Conservation (phyloP, 306 rosid genomes). For the Vicia faba region DNA sequence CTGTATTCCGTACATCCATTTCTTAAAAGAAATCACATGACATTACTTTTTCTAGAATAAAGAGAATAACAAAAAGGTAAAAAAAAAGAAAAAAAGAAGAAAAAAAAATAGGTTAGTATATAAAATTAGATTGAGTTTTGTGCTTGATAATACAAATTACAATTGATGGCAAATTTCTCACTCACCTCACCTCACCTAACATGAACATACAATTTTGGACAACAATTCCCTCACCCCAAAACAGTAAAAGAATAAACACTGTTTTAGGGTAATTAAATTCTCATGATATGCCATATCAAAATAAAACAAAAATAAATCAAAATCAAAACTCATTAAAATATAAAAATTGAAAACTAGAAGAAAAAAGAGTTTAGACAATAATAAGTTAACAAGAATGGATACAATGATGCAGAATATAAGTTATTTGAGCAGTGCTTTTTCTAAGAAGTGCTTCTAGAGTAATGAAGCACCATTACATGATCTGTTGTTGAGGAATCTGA, state of each 20-base stretch:
- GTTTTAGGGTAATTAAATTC: slow-evolving; percentile 38
- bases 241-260: slow-evolving; percentile 39
- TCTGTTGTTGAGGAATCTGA: slow-evolving; percentile 70
- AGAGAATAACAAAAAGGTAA: slow-evolving; percentile 6
- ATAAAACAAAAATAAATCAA: slow-evolving; percentile 39
- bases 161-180: slow-evolving; percentile 37
- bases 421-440: neutral
- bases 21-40: neutral
- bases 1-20: too few relatives aligned
- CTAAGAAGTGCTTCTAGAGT: slow-evolving; percentile 55
- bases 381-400: slow-evolving; percentile 55
- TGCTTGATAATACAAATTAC: slow-evolving; percentile 35
- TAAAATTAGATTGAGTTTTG: slow-evolving; percentile 44
- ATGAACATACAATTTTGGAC: slow-evolving; percentile 47
- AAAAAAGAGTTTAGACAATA: slow-evolving; percentile 19
- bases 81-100: too few relatives aligned
- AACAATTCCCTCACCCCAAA: slow-evolving; percentile 42
- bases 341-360: slow-evolving; percentile 28
- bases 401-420: slow-evolving; percentile 34
- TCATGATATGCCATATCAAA: slow-evolving; percentile 44
- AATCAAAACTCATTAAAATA: slow-evolving; percentile 39
- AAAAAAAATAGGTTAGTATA: slow-evolving; percentile 38
- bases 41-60: neutral
- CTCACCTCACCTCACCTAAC: slow-evolving; percentile 31
- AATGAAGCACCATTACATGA: slow-evolving; percentile 88